phyloP scores from a whole-genome alignment of 495 filamentous ascomycete species.

The Hypoxylon fragiforme region DNA sequence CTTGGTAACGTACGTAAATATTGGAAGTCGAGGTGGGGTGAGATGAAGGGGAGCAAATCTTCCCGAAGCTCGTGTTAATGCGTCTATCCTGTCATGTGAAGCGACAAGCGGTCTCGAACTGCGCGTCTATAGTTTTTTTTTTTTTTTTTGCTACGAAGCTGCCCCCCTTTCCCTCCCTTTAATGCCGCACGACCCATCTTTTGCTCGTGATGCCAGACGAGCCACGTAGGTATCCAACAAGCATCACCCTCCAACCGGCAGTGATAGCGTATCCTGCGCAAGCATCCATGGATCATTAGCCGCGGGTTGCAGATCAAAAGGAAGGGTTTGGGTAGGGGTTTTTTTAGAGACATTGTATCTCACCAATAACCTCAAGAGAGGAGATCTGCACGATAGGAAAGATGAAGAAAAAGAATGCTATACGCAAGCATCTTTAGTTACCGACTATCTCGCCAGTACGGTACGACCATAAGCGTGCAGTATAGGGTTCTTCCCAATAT shows the following conservation, averaged over 20 bases:
- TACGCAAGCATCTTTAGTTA: no score
- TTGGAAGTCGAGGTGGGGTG: no score
- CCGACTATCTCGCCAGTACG: constrained; percentile 9
- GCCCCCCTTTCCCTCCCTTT: no score
- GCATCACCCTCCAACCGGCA: not conserved
- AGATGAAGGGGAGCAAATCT: no score
- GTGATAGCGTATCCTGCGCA: not conserved
- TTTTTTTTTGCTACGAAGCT: not conserved
- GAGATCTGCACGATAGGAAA: not conserved
- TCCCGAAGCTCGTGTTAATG: no score
- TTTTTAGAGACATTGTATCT: not conserved
- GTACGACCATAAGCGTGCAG: constrained; percentile 20
- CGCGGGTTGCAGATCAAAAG: constrained; percentile 10
- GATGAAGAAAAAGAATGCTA: no score
- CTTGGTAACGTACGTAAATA: no score
- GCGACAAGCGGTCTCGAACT: not conserved
- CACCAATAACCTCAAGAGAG: not conserved
- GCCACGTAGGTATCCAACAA: not conserved
- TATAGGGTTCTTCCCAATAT: constrained; percentile 23
- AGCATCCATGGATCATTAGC: constrained; percentile 21
- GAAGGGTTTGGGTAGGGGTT: no score
- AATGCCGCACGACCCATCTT: not conserved
- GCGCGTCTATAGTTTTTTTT: not conserved
- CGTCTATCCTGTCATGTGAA: not conserved
- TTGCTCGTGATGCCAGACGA: not conserved